These are phyloP conservation scores for Trypanosoma scelopori DNA, from an alignment of 208 protist genomes.

Conservation along the genomic window DNA sequence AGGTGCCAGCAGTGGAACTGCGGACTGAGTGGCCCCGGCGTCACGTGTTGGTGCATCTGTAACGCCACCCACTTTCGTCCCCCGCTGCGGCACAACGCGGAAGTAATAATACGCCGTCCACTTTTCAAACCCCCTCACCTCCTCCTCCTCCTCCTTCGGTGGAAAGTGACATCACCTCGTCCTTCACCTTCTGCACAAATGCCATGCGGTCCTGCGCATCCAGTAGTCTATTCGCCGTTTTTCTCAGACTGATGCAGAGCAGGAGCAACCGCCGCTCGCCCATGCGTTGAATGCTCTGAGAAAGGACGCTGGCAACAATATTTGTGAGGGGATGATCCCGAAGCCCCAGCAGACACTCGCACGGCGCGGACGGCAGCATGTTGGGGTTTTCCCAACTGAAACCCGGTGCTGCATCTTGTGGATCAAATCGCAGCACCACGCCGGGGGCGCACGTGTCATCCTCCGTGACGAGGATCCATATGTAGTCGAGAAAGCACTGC, in stretches of 20 bases:
- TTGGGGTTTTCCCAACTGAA: conserved; percentile 7
- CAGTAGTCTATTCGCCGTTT: conserved; percentile 47
- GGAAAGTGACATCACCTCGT: conserved; percentile 39
- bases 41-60: conserved; percentile 50
- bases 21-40: conserved; percentile 78
- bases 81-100: no score
- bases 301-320: conserved; percentile 54
- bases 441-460: conserved; percentile 63
- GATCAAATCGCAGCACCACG: conserved; percentile 57
- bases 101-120: background rate
- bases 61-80: no score
- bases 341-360: conserved; percentile 63
- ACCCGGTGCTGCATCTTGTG: conserved; percentile 27
- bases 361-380: conserved; percentile 39
- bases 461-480: conserved; percentile 76
- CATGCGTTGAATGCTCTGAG: conserved; percentile 37
- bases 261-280: conserved; percentile 57
- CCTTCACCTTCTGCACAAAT: conserved; percentile 45
- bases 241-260: conserved; percentile 63
- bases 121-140: background rate
- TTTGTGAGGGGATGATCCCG: conserved; percentile 83
- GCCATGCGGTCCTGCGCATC: conserved; percentile 27
- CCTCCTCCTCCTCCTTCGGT: conserved; percentile 1
- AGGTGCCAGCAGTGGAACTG: conserved; percentile 74
- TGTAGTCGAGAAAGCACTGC: conserved; percentile 63